Evolutionary conservation across 805 yeast genomes (phyloP).

Genomic region (Metschnikowia similis): DNA sequence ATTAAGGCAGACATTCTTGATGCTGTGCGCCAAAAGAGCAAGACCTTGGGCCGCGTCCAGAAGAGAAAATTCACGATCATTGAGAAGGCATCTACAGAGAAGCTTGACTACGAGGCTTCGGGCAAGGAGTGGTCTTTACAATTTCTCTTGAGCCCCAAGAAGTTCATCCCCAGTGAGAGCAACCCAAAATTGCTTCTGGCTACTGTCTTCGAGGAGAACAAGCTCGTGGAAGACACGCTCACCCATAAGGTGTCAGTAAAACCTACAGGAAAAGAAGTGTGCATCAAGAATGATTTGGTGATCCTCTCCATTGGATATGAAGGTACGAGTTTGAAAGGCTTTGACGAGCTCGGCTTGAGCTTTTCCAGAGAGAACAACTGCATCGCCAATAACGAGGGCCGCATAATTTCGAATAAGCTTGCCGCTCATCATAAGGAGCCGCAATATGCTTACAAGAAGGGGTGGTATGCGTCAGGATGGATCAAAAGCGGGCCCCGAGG

Average conservation of each 20-base stretch:
- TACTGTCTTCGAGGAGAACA: constrained; percentile 48
- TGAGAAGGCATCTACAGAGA: constrained; percentile 38
- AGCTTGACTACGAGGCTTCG: neutral
- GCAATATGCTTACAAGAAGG: constrained; percentile 28
- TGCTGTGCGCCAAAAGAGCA: constrained; percentile 20
- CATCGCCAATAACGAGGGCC: constrained; percentile 32
- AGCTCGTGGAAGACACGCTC: constrained; percentile 35
- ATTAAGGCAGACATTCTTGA: constrained; percentile 30
- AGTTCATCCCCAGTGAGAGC: constrained; percentile 37
- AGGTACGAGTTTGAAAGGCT: constrained; percentile 60
- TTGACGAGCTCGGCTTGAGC: constrained; percentile 36
- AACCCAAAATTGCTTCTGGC: constrained; percentile 38
- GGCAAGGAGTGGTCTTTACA: constrained; percentile 58
- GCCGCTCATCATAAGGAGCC: constrained; percentile 13
- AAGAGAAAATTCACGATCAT: constrained; percentile 66
- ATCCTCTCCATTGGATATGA: constrained; percentile 82
- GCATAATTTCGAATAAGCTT: constrained; percentile 19
- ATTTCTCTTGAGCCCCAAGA: constrained; percentile 63
- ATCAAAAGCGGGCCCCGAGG: constrained; percentile 82
- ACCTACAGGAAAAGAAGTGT: constrained; percentile 31
- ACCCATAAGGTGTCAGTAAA: constrained; percentile 21
- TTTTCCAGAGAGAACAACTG: constrained; percentile 25
- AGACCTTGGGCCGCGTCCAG: constrained; percentile 47
- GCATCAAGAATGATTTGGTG: constrained; percentile 55
- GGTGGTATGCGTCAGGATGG: constrained; percentile 88